Percentiles rank a stretch among this genome's conserved stretches.
phyloP scores from a whole-genome alignment of 208 protist genomes.

The Acanthamoeba castellanii region DNA sequence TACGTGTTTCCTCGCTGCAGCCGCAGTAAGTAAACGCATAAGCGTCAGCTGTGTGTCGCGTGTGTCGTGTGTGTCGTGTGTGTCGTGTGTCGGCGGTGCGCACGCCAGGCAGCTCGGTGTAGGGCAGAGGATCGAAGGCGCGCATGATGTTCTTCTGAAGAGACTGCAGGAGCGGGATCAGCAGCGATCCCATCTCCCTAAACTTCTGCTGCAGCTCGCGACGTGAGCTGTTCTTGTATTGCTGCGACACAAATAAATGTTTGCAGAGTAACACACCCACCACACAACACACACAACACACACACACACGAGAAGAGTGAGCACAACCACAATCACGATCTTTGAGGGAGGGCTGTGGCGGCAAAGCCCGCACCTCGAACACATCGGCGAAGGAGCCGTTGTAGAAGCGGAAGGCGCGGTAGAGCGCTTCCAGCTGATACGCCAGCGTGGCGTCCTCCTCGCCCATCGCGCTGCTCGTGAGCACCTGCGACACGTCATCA shows the following conservation, averaged over 20 bases:
- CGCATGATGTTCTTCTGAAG: slow-evolving; percentile 30
- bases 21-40: neutral
- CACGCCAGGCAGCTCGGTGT: slow-evolving; percentile 39
- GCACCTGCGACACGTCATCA: neutral
- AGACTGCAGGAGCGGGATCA: neutral
- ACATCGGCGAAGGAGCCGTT: slow-evolving; percentile 70
- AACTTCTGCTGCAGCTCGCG: slow-evolving; percentile 33
- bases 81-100: too few species aligned
- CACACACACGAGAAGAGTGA: too few species aligned
- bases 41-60: too few species aligned
- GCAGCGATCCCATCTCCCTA: slow-evolving; percentile 13
- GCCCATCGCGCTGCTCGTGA: slow-evolving; percentile 2
- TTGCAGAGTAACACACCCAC: too few species aligned
- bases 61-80: too few species aligned
- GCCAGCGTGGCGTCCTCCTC: slow-evolving; percentile 60
- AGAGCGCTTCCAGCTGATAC: slow-evolving; percentile 63
- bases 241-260: neutral
- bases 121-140: neutral
- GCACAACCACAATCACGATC: neutral
- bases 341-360: neutral
- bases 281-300: neutral
- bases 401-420: slow-evolving; percentile 66
- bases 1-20: neutral
- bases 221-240: slow-evolving; percentile 3
- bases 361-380: neutral